Conservation (phyloP, 306 rosid genomes). For the Cicer yamashitae region DNA sequence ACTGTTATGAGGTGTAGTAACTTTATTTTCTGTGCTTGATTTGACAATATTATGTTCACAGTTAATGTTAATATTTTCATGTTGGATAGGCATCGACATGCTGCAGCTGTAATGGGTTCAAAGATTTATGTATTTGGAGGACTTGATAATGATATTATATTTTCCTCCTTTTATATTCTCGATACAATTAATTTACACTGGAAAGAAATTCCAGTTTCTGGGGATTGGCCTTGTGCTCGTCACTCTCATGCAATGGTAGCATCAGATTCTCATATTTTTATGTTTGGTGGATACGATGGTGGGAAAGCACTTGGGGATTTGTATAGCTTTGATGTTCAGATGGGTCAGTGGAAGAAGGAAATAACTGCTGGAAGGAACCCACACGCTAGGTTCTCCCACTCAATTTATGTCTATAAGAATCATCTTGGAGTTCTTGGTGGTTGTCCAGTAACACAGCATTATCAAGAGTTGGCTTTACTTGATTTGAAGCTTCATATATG, state of each 20-base stretch:
- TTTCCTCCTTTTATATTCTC: conserved; percentile 71
- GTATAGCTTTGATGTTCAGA: conserved; percentile 69
- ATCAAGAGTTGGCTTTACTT: conserved; percentile 77
- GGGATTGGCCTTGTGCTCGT: conserved; percentile 78
- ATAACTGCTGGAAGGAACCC: conserved; percentile 74
- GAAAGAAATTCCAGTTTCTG: conserved; percentile 67
- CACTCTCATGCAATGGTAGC: conserved; percentile 96
- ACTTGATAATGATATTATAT: conserved; percentile 68
- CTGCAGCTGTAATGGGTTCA: conserved; percentile 76
- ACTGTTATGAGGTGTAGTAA: conserved; percentile 10
- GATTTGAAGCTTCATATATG: conserved; percentile 66
- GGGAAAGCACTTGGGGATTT: conserved; percentile 86
- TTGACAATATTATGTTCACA: conserved; percentile 21
- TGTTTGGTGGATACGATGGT: conserved; percentile 87
- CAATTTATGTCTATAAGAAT: conserved; percentile 74
- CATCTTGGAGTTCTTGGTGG: conserved; percentile 89
- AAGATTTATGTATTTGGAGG: conserved; percentile 91
- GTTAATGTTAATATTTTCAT: conserved; percentile 35
- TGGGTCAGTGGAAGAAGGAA: conserved; percentile 76
- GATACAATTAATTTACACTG: conserved; percentile 66
- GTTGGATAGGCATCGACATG: conserved; percentile 86
- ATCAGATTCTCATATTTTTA: conserved; percentile 63
- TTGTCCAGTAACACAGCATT: conserved; percentile 81
- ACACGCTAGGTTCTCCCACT: conserved; percentile 91
- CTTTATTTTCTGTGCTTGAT: conserved; percentile 28